Evolutionary conservation across 169 alveolate species (phyloP).

Genomic region (Plasmodium gallinaceum): DNA sequence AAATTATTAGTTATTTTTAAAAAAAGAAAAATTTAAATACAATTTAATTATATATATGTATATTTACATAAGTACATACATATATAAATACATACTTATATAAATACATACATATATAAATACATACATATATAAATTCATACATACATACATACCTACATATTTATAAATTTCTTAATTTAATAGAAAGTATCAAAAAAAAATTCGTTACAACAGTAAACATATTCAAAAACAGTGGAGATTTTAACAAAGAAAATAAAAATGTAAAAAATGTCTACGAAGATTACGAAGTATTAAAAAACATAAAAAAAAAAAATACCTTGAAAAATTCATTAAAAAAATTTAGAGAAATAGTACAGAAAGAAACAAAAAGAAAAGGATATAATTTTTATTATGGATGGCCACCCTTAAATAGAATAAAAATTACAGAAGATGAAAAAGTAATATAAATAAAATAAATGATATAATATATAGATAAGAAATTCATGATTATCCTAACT

Average conservation of each 20-base stretch:
- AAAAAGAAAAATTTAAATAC: background rate
- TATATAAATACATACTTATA: slow-evolving; percentile 6
- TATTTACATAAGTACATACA: slow-evolving; percentile 1
- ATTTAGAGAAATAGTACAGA: slow-evolving; percentile 76
- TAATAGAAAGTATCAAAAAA: slow-evolving; percentile 5
- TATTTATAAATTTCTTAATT: background rate
- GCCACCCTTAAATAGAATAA: slow-evolving; percentile 76
- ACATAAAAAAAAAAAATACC: slow-evolving; percentile 34
- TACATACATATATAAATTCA: too few species aligned
- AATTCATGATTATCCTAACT: too few species aligned
- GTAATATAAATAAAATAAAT: slow-evolving; percentile 17
- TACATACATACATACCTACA: slow-evolving; percentile 5
- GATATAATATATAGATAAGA: too few species aligned
- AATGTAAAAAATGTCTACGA: slow-evolving; percentile 27
- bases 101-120: slow-evolving; percentile 1
- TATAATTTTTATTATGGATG: slow-evolving; percentile 73
- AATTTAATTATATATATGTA: background rate
- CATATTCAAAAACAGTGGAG: background rate
- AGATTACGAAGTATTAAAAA: slow-evolving; percentile 48
- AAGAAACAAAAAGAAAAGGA: slow-evolving; percentile 61
- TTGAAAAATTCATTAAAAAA: slow-evolving; percentile 54
- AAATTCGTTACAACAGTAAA: slow-evolving; percentile 29
- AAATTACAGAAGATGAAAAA: slow-evolving; percentile 70
- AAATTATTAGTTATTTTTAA: slow-evolving; percentile 15
- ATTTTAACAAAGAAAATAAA: background rate